Percentiles rank a stretch among this genome's conserved stretches.
phyloP scores from a whole-genome alignment of 2,329 filamentous ascomycete genomes.

The Monilinia fructigena region DNA sequence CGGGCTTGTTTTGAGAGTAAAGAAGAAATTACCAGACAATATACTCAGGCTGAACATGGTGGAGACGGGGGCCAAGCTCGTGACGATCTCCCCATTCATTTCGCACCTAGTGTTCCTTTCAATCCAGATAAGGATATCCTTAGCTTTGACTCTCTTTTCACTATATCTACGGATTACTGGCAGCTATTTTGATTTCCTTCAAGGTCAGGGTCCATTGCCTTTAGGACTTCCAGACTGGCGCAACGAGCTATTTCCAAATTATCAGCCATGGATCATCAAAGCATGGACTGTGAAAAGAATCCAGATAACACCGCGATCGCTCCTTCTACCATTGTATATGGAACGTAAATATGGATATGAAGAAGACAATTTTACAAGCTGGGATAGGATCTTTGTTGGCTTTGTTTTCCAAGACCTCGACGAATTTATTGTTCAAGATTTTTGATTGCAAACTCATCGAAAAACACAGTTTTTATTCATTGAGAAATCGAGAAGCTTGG shows the following conservation, averaged over 20 bases:
- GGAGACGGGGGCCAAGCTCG: neutral
- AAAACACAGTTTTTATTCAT: neutral
- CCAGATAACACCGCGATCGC: neutral
- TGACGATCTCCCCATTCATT: neutral
- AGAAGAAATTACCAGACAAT: neutral
- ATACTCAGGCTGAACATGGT: neutral
- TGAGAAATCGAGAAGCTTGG: neutral
- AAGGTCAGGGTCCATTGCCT: neutral
- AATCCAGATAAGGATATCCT: neutral
- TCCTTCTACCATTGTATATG: too few species aligned
- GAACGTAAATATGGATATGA: too few species aligned
- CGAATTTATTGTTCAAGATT: neutral
- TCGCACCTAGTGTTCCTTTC: neutral
- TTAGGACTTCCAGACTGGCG: rapidly evolving
- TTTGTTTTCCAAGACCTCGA: slow-evolving; percentile 4
- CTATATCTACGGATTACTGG: too few species aligned
- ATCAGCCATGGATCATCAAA: neutral
- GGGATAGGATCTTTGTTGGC: neutral
- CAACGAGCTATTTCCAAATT: rapidly evolving
- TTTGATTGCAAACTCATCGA: neutral
- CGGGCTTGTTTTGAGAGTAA: neutral
- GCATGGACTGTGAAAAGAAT: neutral
- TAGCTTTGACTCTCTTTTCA: neutral
- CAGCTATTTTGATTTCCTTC: neutral
- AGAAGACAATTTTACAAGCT: too few species aligned